Evolutionary conservation across 1,139 yeast species (phyloP).

Genomic region (Pneumocystis murina): DNA sequence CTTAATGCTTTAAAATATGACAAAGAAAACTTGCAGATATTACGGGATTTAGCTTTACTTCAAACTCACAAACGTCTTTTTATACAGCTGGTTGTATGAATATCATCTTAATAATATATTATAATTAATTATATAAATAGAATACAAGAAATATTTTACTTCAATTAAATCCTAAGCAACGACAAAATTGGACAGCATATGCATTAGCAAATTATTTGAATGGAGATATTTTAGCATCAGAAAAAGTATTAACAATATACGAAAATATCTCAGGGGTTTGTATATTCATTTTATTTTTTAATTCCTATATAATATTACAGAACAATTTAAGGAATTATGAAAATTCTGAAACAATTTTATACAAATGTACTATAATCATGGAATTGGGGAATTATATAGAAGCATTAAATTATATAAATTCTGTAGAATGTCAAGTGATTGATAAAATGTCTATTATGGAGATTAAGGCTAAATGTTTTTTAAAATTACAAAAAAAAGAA

Average conservation of each 20-base stretch:
- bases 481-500: constrained; percentile 36
- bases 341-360: constrained; percentile 29
- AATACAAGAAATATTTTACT: constrained; percentile 52
- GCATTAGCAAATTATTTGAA: constrained; percentile 76
- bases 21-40: constrained; percentile 60
- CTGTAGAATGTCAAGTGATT: constrained; percentile 36
- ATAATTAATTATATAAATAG: constrained; percentile 3
- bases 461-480: constrained; percentile 41
- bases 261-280: constrained; percentile 49
- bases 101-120: not conserved
- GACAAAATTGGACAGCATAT: constrained; percentile 84
- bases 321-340: not conserved
- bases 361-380: constrained; percentile 51
- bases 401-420: constrained; percentile 50
- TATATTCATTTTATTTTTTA: constrained; percentile 3
- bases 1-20: constrained; percentile 66
- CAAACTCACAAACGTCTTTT: constrained; percentile 71
- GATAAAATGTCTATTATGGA: constrained; percentile 42
- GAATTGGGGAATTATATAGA: constrained; percentile 47
- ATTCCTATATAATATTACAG: not conserved
- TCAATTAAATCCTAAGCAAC: constrained; percentile 64
- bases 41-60: constrained; percentile 66
- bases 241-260: constrained; percentile 55
- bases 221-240: constrained; percentile 52
- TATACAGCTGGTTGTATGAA: constrained; percentile 30